Evolutionary conservation across 371 early-diverging fungal species (phyloP), one percentile per base, ranked within the genome.

Genomic region (Saksenaea oblongispora): DNA sequence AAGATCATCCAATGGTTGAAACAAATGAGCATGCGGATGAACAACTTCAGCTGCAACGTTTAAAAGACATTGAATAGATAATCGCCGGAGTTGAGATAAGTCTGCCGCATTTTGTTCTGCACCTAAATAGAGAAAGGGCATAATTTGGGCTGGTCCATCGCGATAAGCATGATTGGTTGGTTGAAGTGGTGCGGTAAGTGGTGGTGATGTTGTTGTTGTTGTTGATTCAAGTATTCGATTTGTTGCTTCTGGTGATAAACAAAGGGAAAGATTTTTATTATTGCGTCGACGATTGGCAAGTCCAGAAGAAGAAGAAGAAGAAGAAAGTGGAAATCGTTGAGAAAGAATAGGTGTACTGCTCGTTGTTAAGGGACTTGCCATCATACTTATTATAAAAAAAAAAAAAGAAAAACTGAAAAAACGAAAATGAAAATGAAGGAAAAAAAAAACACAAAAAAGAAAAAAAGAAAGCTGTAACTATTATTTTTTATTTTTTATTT

Each of bases 31-130:
- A 54, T 59, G 56, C 7, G 67, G 62, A 36, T 59, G 58, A 10
- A 65, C 66, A 8, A 88, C 82, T 59, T 90, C 90, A 13, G 77
- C 73, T 1, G 88, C 90, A 8, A 89, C 90, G 66, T 90, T 90
- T 28, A 90, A 62, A 24, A 90, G 75, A 37, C 67, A 75, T 5
- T 69, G 62, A 58, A 89, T 78, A 17, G 74, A 75, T 35, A 75
- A 64, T 3, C 54, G 55, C 14, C 41, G 56, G 34, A 90, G 68
- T 59, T 73, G 63, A 58, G 37, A 54, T 8, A 56, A 58, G 64
- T 70, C 69, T 8, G 66, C 63, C n/a, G 85, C 87, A 69, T 83
- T 87, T 31, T 61, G 61, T 54, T 76, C 83, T 54, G 81, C 79
- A 10, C 89, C 88, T 34, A 89, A 73, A 59, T 82, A 87, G 18